Evolutionary conservation across 305 asterid species (phyloP).

Genomic region (Fraxinus sp.): DNA sequence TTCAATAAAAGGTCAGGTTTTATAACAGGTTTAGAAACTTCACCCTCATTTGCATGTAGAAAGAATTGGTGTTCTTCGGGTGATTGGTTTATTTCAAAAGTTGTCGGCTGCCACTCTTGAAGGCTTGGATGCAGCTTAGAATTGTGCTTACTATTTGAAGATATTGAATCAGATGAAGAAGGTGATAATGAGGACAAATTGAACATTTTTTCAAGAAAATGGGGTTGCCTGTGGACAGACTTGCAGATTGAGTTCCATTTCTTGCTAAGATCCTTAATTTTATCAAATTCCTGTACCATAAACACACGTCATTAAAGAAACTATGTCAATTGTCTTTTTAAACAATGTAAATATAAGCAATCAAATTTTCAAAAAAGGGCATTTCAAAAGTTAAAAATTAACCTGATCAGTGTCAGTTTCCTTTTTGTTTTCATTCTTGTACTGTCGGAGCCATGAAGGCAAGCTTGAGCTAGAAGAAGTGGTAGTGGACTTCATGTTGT

Average conservation of each 20-base stretch:
- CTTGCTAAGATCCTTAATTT: slow-evolving; percentile 54
- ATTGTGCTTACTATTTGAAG: slow-evolving; percentile 47
- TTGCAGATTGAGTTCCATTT: slow-evolving; percentile 87
- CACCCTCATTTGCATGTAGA: slow-evolving; percentile 31
- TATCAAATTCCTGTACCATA: slow-evolving; percentile 50
- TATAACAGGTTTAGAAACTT: slow-evolving; percentile 36
- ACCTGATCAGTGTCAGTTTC: slow-evolving; percentile 45
- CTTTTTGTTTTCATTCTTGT: slow-evolving; percentile 55
- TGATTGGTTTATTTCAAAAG: slow-evolving; percentile 38
- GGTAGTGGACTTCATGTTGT: slow-evolving; percentile 30
- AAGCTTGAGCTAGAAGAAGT: slow-evolving; percentile 47
- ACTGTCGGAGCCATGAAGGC: slow-evolving; percentile 88
- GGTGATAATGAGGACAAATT: slow-evolving; percentile 55
- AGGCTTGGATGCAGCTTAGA: slow-evolving; percentile 42
- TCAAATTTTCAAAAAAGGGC: not conserved
- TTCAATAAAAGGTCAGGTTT: slow-evolving; percentile 78
- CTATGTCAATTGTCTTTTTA: slow-evolving; percentile 6
- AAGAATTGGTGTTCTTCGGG: slow-evolving; percentile 45
- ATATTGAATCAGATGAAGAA: slow-evolving; percentile 66
- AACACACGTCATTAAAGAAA: not conserved
- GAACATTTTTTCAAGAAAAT: slow-evolving; percentile 58
- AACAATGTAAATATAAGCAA: not conserved
- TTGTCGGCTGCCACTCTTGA: slow-evolving; percentile 57
- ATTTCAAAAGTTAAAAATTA: not conserved
- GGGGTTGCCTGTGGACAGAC: slow-evolving; percentile 59